A percentile compares a stretch with the other conserved stretches of the same genome.
Conservation (phyloP, 176 grass and related monocot genomes). For the Paspalum vaginatum region DNA sequence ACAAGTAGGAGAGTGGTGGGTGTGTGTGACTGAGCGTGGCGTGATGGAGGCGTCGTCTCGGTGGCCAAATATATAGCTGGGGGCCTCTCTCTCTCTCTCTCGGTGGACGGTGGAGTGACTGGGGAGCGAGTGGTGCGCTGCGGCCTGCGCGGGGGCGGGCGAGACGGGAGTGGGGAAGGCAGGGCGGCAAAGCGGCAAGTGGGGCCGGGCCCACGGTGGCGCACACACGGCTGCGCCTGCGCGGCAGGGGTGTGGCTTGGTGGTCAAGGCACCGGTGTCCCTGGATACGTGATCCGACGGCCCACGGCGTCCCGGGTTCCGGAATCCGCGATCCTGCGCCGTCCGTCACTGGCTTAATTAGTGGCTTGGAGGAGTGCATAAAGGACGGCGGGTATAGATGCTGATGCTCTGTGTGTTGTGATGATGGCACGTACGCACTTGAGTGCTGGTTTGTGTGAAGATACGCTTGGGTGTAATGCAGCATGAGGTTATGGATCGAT, state of each 20-base stretch:
- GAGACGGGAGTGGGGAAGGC: no score
- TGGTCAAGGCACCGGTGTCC: constrained; percentile 15
- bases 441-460: neutral
- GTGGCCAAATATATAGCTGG: constrained; percentile 40
- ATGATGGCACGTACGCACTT: neutral
- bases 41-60: constrained; percentile 37
- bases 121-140: neutral
- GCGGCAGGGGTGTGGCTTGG: constrained; percentile 20
- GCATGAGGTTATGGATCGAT: neutral
- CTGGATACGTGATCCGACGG: constrained; percentile 36
- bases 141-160: neutral
- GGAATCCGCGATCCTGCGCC: neutral
- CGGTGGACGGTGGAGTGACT: neutral
- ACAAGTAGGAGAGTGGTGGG: constrained; percentile 57
- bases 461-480: constrained; percentile 1
- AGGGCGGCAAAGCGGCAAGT: neutral
- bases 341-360: neutral
- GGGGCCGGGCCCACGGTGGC: neutral
- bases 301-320: neutral
- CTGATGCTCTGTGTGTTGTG: neutral
- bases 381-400: neutral
- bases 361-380: neutral
- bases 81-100: no score
- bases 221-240: neutral
- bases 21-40: constrained; percentile 40